These are phyloP conservation scores for Huntiella decipiens DNA, from an alignment of 2,329 filamentous ascomycete species.

Conservation along the genomic window DNA sequence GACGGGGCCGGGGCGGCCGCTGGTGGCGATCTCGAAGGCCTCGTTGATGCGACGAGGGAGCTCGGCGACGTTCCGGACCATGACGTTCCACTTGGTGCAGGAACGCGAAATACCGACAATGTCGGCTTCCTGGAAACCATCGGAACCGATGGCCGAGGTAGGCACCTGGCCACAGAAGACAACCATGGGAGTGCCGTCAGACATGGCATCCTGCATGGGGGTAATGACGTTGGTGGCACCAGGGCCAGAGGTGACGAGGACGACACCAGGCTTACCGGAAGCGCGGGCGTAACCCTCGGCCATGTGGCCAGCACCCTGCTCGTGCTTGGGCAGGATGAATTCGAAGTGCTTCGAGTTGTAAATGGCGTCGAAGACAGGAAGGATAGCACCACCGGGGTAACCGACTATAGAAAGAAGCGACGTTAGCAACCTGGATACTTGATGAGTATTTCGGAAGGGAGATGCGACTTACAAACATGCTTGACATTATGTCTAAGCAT, in stretches of 20 bases:
- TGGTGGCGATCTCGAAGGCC: constrained; percentile 94
- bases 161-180: constrained; percentile 90
- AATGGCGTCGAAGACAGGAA: constrained; percentile 96
- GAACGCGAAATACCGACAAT: constrained; percentile 82
- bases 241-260: constrained; percentile 89
- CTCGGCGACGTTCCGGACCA: constrained; percentile 91
- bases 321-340: constrained; percentile 86
- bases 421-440: background rate
- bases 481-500: constrained; percentile 86
- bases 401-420: constrained; percentile 33
- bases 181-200: constrained; percentile 87
- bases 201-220: constrained; percentile 87
- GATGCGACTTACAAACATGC: constrained; percentile 60
- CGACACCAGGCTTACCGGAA: constrained; percentile 83
- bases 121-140: constrained; percentile 94
- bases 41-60: constrained; percentile 88
- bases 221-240: constrained; percentile 94
- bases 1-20: constrained; percentile 80
- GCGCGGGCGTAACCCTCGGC: constrained; percentile 91
- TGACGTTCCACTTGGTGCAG: constrained; percentile 98
- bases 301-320: constrained; percentile 98
- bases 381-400: constrained; percentile 88
- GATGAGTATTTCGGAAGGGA: no score
- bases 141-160: constrained; percentile 77
- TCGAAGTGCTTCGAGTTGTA: constrained; percentile 96